These are phyloP conservation scores for Nitzschia palea DNA, from an alignment of 108 stramenopile species.

Conservation along the genomic window DNA sequence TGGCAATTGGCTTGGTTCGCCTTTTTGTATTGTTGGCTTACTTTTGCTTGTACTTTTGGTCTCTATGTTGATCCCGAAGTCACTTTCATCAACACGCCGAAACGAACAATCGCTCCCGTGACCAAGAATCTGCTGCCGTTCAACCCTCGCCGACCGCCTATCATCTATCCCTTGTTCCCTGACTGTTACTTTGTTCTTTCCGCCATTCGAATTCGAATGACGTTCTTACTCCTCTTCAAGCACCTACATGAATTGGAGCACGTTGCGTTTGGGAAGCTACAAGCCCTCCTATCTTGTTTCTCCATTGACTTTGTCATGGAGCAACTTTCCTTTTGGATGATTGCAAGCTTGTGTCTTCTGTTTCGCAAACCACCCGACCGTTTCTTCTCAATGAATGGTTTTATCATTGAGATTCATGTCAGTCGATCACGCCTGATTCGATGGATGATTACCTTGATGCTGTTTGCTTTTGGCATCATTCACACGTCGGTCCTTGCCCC, in stretches of 20 bases:
- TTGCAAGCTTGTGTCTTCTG: background rate
- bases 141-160: background rate
- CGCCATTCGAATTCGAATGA: no score
- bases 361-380: background rate
- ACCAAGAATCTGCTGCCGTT: background rate
- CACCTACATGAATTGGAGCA: no score
- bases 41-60: background rate
- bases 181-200: no score
- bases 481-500: background rate
- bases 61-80: background rate
- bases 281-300: background rate
- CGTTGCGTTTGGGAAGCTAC: no score
- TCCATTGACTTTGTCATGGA: background rate
- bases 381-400: background rate
- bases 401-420: background rate
- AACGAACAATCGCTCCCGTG: background rate
- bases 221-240: no score
- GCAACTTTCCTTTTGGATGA: background rate
- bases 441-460: background rate
- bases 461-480: background rate
- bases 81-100: background rate
- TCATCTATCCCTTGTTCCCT: background rate
- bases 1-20: background rate
- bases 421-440: background rate
- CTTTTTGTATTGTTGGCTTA: background rate